These are phyloP conservation scores for Metschnikowia bowlesiae DNA, from an alignment of 805 yeast species.

Conservation along the genomic window DNA sequence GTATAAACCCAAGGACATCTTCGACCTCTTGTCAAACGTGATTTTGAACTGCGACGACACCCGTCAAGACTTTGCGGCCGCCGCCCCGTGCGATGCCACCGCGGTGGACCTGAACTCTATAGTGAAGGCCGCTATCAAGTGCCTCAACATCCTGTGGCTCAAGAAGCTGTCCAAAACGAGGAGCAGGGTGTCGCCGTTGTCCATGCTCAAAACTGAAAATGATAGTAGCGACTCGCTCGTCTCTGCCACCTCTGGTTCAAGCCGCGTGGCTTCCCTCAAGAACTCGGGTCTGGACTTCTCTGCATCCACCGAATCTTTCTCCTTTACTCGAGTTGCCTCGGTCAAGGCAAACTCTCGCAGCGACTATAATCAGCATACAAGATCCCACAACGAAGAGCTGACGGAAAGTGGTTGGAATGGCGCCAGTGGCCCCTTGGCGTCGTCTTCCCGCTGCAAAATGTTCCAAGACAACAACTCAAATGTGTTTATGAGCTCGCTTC, in stretches of 20 bases:
- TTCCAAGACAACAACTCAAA: slow-evolving; percentile 26
- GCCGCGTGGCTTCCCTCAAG: slow-evolving; percentile 1
- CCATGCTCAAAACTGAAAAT: background rate
- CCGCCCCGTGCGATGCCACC: background rate
- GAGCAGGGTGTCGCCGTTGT: background rate
- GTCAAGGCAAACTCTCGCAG: slow-evolving; percentile 30
- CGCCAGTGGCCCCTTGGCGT: background rate
- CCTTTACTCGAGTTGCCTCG: slow-evolving; percentile 23
- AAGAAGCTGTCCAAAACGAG: slow-evolving; percentile 10
- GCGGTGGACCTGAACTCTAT: slow-evolving; percentile 13
- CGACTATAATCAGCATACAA: slow-evolving; percentile 35
- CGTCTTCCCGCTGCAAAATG: background rate
- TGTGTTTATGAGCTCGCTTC: slow-evolving; percentile 18
- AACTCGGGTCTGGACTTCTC: slow-evolving; percentile 14
- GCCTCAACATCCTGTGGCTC: slow-evolving; percentile 33
- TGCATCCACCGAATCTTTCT: slow-evolving; percentile 13
- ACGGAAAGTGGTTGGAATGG: background rate
- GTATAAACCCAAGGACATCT: slow-evolving; percentile 56
- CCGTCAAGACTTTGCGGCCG: background rate
- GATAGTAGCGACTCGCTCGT: slow-evolving; percentile 1
- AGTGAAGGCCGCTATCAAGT: slow-evolving; percentile 30
- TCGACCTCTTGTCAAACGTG: slow-evolving; percentile 48
- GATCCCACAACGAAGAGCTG: slow-evolving; percentile 22
- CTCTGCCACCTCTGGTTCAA: background rate
- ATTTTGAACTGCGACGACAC: slow-evolving; percentile 22